phyloP scores from a whole-genome alignment of 1,284 basidiomycete genomes.

The Boletus putidus region DNA sequence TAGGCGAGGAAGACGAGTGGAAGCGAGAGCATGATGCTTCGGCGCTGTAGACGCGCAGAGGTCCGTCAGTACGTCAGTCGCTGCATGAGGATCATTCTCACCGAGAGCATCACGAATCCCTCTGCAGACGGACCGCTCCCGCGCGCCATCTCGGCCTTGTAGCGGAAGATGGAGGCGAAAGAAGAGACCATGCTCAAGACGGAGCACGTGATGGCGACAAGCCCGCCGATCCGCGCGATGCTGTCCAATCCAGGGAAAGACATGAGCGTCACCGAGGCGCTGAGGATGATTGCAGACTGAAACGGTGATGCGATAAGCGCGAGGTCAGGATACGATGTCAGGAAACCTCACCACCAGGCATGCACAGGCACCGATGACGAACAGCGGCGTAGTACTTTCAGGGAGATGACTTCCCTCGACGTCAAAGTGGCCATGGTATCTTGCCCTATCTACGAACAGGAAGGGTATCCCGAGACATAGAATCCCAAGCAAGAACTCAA shows the following conservation, averaged over 20 bases:
- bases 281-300: slow-evolving; percentile 73
- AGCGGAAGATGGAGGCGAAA: slow-evolving; percentile 63
- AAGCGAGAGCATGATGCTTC: slow-evolving; percentile 65
- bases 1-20: slow-evolving; percentile 72
- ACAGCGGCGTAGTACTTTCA: slow-evolving; percentile 54
- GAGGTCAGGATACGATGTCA: neutral
- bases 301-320: slow-evolving; percentile 9
- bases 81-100: slow-evolving; percentile 35
- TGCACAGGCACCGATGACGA: slow-evolving; percentile 62
- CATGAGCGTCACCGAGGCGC: slow-evolving; percentile 75
- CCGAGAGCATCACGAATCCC: slow-evolving; percentile 58
- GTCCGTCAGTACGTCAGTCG: neutral
- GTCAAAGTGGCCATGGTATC: slow-evolving; percentile 49
- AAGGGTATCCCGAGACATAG: slow-evolving; percentile 74
- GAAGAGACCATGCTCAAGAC: slow-evolving; percentile 66
- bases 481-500: slow-evolving; percentile 59
- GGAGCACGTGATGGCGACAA: slow-evolving; percentile 66
- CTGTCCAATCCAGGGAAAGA: slow-evolving; percentile 68
- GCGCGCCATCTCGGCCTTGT: slow-evolving; percentile 61
- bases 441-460: slow-evolving; percentile 58
- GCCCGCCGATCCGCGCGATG: slow-evolving; percentile 58
- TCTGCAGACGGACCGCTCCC: slow-evolving; percentile 47
- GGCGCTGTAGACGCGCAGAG: slow-evolving; percentile 44
- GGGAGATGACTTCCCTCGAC: slow-evolving; percentile 52
- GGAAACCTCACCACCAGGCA: slow-evolving; percentile 64